A percentile compares a stretch with the other conserved stretches of the same genome.
Evolutionary conservation across 768 basidiomycete genomes (phyloP).

Genomic region (Suillus subalutaceus): DNA sequence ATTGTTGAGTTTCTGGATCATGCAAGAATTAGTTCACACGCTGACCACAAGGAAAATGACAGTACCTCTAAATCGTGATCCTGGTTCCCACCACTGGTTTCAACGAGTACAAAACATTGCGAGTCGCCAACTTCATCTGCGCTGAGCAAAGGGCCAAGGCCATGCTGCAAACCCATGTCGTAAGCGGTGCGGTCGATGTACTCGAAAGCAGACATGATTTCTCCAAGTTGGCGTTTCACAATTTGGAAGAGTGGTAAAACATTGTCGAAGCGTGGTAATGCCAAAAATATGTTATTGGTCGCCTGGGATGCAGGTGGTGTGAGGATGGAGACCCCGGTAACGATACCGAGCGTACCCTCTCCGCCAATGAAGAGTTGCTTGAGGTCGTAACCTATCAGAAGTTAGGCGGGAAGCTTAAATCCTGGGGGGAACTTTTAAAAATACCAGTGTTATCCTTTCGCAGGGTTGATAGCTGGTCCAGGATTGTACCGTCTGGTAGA

Average conservation of each 20-base stretch:
- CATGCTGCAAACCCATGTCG: constrained; percentile 81
- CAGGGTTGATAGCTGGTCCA: constrained; percentile 86
- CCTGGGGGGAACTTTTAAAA: constrained; percentile 22
- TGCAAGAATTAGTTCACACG: constrained; percentile 6
- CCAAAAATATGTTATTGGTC: constrained; percentile 90
- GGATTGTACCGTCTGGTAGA: constrained; percentile 88
- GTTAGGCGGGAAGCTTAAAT: background rate
- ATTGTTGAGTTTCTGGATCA: constrained; percentile 76
- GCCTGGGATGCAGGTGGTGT: constrained; percentile 83
- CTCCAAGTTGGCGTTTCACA: constrained; percentile 82
- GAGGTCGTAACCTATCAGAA: constrained; percentile 83
- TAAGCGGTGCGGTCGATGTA: constrained; percentile 90
- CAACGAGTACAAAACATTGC: constrained; percentile 88
- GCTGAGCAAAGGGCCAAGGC: constrained; percentile 75
- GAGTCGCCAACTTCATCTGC: constrained; percentile 77
- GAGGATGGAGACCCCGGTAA: constrained; percentile 94
- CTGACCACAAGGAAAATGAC: constrained; percentile 12
- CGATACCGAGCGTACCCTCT: constrained; percentile 94
- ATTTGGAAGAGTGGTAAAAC: constrained; percentile 84
- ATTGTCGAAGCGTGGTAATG: constrained; percentile 83
- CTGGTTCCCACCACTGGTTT: constrained; percentile 90
- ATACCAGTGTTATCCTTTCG: constrained; percentile 97
- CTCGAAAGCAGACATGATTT: constrained; percentile 97
- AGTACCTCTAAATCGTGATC: constrained; percentile 93
- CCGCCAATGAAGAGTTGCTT: constrained; percentile 98